phyloP scores from a whole-genome alignment of 768 basidiomycete genomes.

The Phanerodontia chrysosporium region DNA sequence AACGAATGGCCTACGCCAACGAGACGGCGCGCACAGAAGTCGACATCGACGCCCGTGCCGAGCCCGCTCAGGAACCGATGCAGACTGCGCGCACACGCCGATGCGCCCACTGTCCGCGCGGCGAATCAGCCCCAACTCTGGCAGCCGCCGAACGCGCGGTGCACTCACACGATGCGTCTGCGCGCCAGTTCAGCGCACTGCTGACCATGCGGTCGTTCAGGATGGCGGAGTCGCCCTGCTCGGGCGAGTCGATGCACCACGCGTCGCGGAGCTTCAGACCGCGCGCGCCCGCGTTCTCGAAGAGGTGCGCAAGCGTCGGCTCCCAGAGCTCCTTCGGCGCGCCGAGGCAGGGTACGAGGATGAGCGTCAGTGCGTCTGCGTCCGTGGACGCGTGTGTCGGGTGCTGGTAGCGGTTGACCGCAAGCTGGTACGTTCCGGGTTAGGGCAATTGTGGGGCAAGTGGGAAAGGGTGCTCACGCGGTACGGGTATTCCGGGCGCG shows the following conservation, averaged over 20 bases:
- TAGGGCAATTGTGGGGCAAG: too few species aligned
- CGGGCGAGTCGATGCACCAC: conserved; percentile 50
- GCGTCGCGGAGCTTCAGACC: conserved; percentile 39
- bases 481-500: conserved; percentile 47
- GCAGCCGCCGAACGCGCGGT: too few species aligned
- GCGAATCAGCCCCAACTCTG: neutral
- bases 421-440: too few species aligned
- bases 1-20: conserved; percentile 54
- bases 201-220: conserved; percentile 41
- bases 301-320: conserved; percentile 46
- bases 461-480: too few species aligned
- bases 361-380: conserved; percentile 38
- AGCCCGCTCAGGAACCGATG: conserved; percentile 45
- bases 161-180: too few species aligned
- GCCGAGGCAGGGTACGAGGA: conserved; percentile 50
- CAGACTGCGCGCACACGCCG: conserved; percentile 42
- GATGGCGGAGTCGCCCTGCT: conserved; percentile 49
- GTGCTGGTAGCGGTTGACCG: conserved; percentile 49
- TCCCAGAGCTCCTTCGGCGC: conserved; percentile 59
- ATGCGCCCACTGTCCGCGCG: conserved; percentile 46
- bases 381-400: conserved; percentile 31
- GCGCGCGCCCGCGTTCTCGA: conserved; percentile 21
- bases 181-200: too few species aligned
- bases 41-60: conserved; percentile 44
- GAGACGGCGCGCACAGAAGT: conserved; percentile 42